Conservation (phyloP, 2,329 filamentous ascomycete genomes). For the Trichophyton schoenleinii region DNA sequence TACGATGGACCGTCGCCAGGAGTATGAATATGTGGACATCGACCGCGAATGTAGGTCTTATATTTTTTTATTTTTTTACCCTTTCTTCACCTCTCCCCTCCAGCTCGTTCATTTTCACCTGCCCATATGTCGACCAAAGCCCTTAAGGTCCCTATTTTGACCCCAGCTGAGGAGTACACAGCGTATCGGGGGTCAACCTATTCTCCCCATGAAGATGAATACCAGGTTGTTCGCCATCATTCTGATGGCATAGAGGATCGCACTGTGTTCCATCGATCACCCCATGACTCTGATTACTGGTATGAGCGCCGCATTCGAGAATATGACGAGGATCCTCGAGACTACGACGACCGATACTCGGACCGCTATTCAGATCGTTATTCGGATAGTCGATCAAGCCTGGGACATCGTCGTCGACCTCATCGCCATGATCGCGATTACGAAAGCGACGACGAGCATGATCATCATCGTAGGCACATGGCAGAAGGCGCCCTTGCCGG, state of each 20-base stretch:
- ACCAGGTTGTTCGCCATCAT: constrained; percentile 45
- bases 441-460: constrained; percentile 47
- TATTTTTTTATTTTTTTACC: constrained; percentile 3
- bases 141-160: not conserved
- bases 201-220: constrained; percentile 41
- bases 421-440: constrained; percentile 30
- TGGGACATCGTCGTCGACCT: constrained; percentile 36
- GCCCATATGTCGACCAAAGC: constrained; percentile 28
- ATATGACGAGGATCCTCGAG: constrained; percentile 37
- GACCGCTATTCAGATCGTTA: constrained; percentile 29
- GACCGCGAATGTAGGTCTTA: constrained; percentile 33
- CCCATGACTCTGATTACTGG: constrained; percentile 49
- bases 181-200: constrained; percentile 41
- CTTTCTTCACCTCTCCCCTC: constrained; percentile 29
- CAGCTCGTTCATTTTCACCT: constrained; percentile 38
- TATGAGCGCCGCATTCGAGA: constrained; percentile 47
- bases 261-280: constrained; percentile 33
- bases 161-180: constrained; percentile 17
- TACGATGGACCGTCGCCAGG: constrained; percentile 31
- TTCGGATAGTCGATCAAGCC: constrained; percentile 24
- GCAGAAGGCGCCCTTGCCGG: constrained; percentile 52
- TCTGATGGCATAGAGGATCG: constrained; percentile 41
- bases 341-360: constrained; percentile 32
- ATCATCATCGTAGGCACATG: constrained; percentile 44
- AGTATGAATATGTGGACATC: constrained; percentile 19